Percentiles rank a stretch among this genome's conserved stretches.
Conservation (phyloP, 139 green algal species). For the Pleodorina starrii region DNA sequence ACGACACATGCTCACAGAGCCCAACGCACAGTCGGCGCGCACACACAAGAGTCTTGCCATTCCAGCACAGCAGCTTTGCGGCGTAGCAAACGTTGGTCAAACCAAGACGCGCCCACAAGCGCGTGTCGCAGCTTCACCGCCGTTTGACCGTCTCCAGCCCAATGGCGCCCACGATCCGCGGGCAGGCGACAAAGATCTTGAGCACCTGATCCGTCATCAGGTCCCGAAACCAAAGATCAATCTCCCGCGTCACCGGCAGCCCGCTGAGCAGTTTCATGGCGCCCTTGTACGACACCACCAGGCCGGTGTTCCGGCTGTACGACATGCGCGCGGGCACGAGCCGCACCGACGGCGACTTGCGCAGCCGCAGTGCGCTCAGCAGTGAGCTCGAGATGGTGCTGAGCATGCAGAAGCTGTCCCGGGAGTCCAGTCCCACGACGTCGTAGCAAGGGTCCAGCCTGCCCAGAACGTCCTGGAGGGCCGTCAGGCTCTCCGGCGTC, state of each 20-base stretch:
- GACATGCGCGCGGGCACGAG: neutral
- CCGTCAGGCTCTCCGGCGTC: neutral
- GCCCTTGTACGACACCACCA: conserved; percentile 24
- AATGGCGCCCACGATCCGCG: neutral
- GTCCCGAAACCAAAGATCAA: conserved; percentile 27
- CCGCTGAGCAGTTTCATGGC: neutral
- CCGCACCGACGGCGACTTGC: neutral
- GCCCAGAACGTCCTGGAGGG: neutral
- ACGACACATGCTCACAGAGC: too few relatives aligned
- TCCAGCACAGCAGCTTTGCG: too few relatives aligned
- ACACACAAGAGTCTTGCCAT: too few relatives aligned
- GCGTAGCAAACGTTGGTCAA: too few relatives aligned
- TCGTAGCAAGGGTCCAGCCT: conserved; percentile 21
- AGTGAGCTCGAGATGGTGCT: neutral
- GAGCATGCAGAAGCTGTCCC: conserved; percentile 3
- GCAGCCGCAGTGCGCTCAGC: neutral
- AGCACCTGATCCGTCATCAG: conserved; percentile 4
- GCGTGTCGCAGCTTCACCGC: too few relatives aligned
- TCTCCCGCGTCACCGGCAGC: conserved; percentile 21
- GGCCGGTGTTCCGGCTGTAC: conserved; percentile 12
- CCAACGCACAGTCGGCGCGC: too few relatives aligned
- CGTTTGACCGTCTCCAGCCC: neutral
- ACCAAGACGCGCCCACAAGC: too few relatives aligned
- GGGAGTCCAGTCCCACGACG: conserved; percentile 3
- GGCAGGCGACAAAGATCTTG: conserved; percentile 1